Conservation (phyloP, 495 filamentous ascomycete genomes). For the Neurospora pannonica region DNA sequence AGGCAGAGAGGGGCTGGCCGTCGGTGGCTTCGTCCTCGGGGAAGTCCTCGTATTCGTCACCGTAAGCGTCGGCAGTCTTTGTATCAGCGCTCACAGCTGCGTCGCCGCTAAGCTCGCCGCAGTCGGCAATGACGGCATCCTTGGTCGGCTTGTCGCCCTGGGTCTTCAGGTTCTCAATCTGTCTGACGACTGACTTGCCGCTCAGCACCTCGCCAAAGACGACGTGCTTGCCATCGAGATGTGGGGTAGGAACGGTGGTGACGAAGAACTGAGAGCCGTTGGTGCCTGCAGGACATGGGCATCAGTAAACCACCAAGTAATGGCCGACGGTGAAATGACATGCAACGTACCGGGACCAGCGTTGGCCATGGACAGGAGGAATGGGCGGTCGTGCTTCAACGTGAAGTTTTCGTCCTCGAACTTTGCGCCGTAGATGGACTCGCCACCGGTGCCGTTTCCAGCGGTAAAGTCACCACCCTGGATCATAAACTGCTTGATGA, state of each 20-base stretch:
- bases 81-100: conserved; percentile 53
- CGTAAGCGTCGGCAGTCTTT: conserved; percentile 64
- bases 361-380: conserved; percentile 96
- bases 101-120: conserved; percentile 70
- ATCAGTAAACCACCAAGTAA: background rate
- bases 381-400: conserved; percentile 86
- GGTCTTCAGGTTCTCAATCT: conserved; percentile 82
- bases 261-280: conserved; percentile 99
- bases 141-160: conserved; percentile 68
- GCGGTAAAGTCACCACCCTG: conserved; percentile 98
- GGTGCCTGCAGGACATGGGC: conserved; percentile 43
- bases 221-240: conserved; percentile 94
- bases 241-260: conserved; percentile 86
- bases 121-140: conserved; percentile 70
- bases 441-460: conserved; percentile 89
- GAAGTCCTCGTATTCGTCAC: conserved; percentile 93
- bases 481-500: conserved; percentile 99
- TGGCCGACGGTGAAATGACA: background rate
- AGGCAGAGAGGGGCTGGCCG: conserved; percentile 41
- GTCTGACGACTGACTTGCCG: conserved; percentile 82
- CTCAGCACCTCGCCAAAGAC: conserved; percentile 94
- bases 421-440: conserved; percentile 96
- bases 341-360: conserved; percentile 73
- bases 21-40: conserved; percentile 66
- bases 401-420: conserved; percentile 97